phyloP scores from a whole-genome alignment of 164 flowering plant genomes.

The Aristolochia fimbriata region DNA sequence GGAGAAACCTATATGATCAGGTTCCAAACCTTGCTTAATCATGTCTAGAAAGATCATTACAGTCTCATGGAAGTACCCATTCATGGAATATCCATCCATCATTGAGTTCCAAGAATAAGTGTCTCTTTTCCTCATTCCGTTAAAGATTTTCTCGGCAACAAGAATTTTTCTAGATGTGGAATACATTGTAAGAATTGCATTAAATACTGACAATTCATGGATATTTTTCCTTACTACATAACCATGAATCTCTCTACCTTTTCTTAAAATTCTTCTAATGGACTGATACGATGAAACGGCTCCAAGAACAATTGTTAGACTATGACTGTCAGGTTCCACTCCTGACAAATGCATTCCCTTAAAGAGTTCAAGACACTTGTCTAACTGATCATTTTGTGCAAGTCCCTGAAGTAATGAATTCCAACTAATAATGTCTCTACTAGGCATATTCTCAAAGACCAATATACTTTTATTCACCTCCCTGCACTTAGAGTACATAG shows the following conservation, averaged over 20 bases:
- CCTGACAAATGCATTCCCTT: conserved; percentile 17
- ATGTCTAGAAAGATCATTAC: conserved; percentile 13
- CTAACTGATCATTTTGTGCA: conserved; percentile 18
- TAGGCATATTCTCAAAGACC: conserved; percentile 15
- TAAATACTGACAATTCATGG: conserved; percentile 5
- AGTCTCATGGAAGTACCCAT: conserved; percentile 10
- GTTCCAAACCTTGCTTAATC: conserved; percentile 1
- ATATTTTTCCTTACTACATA: conserved; percentile 16
- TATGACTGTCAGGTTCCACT: conserved; percentile 20
- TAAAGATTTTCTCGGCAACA: conserved; percentile 21
- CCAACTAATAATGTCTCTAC: conserved; percentile 25
- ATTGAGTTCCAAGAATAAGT: conserved; percentile 28
- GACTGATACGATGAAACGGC: conserved; percentile 14
- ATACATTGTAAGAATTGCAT: conserved; percentile 26
- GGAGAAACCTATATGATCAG: conserved; percentile 22
- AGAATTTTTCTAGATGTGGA: conserved; percentile 12
- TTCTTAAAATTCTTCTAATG: conserved; percentile 3
- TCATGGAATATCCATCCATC: conserved; percentile 30
- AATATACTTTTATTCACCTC: conserved; percentile 12
- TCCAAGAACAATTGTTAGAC: conserved; percentile 17
- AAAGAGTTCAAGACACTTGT: conserved; percentile 17
- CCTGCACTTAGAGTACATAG: conserved; percentile 27
- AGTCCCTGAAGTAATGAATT: conserved; percentile 26
- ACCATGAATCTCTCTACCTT: conserved; percentile 22
- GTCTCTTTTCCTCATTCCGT: conserved; percentile 15